Evolutionary conservation across 78 protist genomes (phyloP).

Genomic region (Dictyostelium firmibasis): DNA sequence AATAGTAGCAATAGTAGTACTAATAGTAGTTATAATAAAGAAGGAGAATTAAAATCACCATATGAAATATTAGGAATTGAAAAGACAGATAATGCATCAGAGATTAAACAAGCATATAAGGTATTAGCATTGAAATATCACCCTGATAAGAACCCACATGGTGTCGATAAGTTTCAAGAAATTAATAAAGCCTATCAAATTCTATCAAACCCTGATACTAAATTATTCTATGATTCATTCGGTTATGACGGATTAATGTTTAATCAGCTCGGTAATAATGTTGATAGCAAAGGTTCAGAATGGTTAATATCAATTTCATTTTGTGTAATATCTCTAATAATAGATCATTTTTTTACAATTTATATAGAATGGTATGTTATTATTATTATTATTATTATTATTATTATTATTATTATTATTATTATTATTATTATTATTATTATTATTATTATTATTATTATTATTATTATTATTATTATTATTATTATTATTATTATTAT

Average conservation of each 20-base stretch:
- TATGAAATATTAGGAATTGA: constrained; percentile 58
- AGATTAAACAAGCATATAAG: constrained; percentile 83
- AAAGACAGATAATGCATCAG: constrained; percentile 50
- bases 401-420: too few relatives aligned
- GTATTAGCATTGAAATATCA: constrained; percentile 84
- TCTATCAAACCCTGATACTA: constrained; percentile 49
- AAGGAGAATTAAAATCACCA: constrained; percentile 40
- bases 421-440: too few relatives aligned
- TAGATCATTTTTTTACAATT: constrained; percentile 39
- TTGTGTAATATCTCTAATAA: constrained; percentile 10
- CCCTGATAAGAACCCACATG: constrained; percentile 81
- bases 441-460: too few relatives aligned
- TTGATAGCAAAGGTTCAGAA: constrained; percentile 22
- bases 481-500: too few relatives aligned
- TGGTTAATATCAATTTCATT: constrained; percentile 50
- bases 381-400: too few relatives aligned
- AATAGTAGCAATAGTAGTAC: not conserved
- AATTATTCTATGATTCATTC: constrained; percentile 59
- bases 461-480: too few relatives aligned
- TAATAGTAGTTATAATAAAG: not conserved
- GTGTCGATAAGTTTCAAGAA: constrained; percentile 63
- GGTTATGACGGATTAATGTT: constrained; percentile 74
- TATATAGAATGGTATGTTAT: constrained; percentile 63
- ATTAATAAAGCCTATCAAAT: constrained; percentile 73
- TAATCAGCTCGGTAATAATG: constrained; percentile 12